Evolutionary conservation across 2,329 filamentous ascomycete species (phyloP), one percentile per base, ranked within the genome.

Genomic region (Paecilomyces fulvus): DNA sequence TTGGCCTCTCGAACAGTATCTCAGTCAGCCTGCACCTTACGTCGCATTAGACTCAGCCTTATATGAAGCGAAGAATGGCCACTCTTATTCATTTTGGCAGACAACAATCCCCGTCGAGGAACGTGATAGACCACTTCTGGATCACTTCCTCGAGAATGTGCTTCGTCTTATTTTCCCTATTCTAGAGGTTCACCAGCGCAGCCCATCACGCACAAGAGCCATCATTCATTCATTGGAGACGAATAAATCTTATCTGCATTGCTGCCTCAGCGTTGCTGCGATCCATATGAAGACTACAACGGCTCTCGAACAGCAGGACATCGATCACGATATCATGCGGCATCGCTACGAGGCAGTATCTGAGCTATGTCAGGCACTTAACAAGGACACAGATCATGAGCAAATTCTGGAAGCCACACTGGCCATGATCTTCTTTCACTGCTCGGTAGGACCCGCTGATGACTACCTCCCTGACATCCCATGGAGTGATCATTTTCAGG

Each of bases 401-500:
- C 84, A 94, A 71, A 95, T 95, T 64, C 84, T 97, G 11, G 92
- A 97, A 73, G 91, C 92, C 1, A 91, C 92, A 0, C 81, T 97
- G 4, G 91, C 89, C 53, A 91, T 97, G 83, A 96, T 96, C 70
- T 94, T 96, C 77, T 95, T 96, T 79, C 91, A 96, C 70, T 94
- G 89, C 75, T 87, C 90, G 25, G 92, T 97, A 61, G 92, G 92
- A 55, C 84, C 89, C 65, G 85, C 88, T 33, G 88, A 94, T 65
- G 90, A 96, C 69, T 83, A 83, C 51, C 83, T 96, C 23, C 88
- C 90, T 14, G 92, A 97, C 70, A 95, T 97, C 64, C 86, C 92
- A 21, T 99, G 94, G 94, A 89, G 92, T 76, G 89, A 95, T 71
- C 94, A 99, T 77, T 96, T 97, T 77, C 88, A 95, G 71, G 92